Percentiles rank a stretch among this genome's conserved stretches.
These are phyloP conservation scores for Dactylellina drechsleri DNA, from an alignment of 2,329 filamentous ascomycete species.

Conservation along the genomic window DNA sequence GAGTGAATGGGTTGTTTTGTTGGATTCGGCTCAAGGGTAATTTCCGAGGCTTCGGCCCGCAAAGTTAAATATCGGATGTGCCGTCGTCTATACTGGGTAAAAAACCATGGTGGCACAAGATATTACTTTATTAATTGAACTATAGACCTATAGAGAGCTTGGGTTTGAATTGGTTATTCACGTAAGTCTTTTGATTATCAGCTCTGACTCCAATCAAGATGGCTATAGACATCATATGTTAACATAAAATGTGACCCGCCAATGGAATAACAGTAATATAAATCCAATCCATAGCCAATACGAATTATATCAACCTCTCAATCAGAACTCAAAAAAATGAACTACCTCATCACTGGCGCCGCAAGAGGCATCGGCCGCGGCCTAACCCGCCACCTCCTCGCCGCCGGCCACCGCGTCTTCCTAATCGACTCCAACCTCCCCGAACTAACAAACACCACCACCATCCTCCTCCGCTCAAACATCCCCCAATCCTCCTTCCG, in stretches of 20 bases:
- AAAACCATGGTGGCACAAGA: no score
- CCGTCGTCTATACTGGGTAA: no score
- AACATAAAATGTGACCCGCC: no score
- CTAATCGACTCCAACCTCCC: conserved; percentile 28
- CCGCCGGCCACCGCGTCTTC: conserved; percentile 39
- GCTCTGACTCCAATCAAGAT: no score
- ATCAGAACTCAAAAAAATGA: conserved; percentile 34
- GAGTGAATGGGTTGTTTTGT: conserved; percentile 18
- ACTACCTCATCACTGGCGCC: conserved; percentile 62
- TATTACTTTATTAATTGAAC: no score
- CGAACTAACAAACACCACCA: conserved; percentile 23
- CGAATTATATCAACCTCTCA: neutral
- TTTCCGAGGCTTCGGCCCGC: conserved; percentile 50
- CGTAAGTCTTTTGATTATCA: no score
- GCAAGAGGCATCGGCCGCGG: conserved; percentile 62
- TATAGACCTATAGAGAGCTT: no score
- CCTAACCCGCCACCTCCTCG: conserved; percentile 61
- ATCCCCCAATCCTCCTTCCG: conserved; percentile 12
- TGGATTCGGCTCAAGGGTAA: conserved; percentile 7
- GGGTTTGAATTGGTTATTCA: no score
- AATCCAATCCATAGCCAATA: neutral
- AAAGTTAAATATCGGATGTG: no score
- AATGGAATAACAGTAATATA: no score
- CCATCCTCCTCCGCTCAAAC: conserved; percentile 8
- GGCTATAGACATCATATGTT: no score